These are phyloP conservation scores for Pecoramyces ruminantium DNA, from an alignment of 192 early-diverging fungal genomes.

Conservation along the genomic window DNA sequence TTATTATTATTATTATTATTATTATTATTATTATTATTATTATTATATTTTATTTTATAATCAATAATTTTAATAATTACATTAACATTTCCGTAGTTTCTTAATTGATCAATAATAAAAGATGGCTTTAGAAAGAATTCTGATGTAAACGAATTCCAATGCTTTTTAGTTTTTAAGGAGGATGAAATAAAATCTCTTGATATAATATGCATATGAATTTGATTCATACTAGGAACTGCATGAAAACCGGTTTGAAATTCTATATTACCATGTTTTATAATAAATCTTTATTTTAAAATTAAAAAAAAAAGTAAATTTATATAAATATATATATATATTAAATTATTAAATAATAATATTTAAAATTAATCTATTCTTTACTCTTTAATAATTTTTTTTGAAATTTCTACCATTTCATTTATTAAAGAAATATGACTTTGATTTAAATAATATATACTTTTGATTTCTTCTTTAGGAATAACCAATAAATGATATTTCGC, in stretches of 20 bases:
- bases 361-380: constrained; percentile 11
- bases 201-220: constrained; percentile 48
- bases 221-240: constrained; percentile 35
- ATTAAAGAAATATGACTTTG: constrained; percentile 12
- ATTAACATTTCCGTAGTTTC: constrained; percentile 11
- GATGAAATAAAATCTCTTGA: constrained; percentile 33
- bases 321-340: too few species aligned
- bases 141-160: constrained; percentile 50
- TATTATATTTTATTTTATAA: too few species aligned
- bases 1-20: too few species aligned
- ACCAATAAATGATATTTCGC: constrained; percentile 22
- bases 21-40: too few species aligned
- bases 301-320: background rate
- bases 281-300: background rate
- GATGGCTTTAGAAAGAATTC: constrained; percentile 27
- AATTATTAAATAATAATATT: too few species aligned
- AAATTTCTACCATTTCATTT: background rate
- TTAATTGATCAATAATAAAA: constrained; percentile 14
- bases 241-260: constrained; percentile 42
- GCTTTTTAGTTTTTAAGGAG: constrained; percentile 31
- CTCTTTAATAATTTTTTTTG: background rate
- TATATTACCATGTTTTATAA: background rate
- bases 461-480: constrained; percentile 21
- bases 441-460: constrained; percentile 13
- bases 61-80: background rate